Conservation (phyloP, 2,329 filamentous ascomycete genomes). For the Arthrobotrys conoides region DNA sequence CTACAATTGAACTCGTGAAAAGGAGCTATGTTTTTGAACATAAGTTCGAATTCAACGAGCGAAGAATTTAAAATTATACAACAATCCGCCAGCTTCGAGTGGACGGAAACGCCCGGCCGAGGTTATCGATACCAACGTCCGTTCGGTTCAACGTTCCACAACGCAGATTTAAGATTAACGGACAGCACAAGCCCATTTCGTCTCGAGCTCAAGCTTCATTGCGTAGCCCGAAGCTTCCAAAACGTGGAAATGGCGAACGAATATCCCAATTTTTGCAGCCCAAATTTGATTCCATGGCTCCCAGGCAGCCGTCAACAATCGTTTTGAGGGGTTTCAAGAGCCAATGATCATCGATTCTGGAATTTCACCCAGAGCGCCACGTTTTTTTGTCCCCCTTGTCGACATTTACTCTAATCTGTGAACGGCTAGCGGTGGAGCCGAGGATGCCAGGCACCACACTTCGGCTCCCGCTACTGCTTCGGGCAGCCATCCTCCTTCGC, state of each 20-base stretch:
- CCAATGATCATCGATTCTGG: conserved; percentile 52
- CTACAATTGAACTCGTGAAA: background rate
- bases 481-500: conserved; percentile 42
- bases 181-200: conserved; percentile 12
- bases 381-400: conserved; percentile 37
- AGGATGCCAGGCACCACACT: conserved; percentile 57
- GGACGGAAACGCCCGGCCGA: conserved; percentile 15
- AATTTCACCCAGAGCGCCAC: conserved; percentile 52
- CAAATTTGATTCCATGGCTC: conserved; percentile 23
- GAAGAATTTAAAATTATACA: background rate
- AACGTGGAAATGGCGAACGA: conserved; percentile 58
- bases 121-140: conserved; percentile 30
- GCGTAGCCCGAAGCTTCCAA: conserved; percentile 36
- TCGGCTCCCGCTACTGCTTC: conserved; percentile 57
- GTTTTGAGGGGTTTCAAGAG: conserved; percentile 30
- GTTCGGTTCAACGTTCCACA: conserved; percentile 40
- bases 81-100: background rate
- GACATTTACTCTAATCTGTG: conserved; percentile 30
- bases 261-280: conserved; percentile 12
- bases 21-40: background rate
- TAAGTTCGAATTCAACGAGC: background rate
- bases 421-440: conserved; percentile 18
- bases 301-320: conserved; percentile 54
- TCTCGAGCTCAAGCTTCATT: conserved; percentile 35
- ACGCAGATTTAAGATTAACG: conserved; percentile 1